Evolutionary conservation across 306 rosid genomes (phyloP).

Genomic region (Cotoneaster glaucophyllus): DNA sequence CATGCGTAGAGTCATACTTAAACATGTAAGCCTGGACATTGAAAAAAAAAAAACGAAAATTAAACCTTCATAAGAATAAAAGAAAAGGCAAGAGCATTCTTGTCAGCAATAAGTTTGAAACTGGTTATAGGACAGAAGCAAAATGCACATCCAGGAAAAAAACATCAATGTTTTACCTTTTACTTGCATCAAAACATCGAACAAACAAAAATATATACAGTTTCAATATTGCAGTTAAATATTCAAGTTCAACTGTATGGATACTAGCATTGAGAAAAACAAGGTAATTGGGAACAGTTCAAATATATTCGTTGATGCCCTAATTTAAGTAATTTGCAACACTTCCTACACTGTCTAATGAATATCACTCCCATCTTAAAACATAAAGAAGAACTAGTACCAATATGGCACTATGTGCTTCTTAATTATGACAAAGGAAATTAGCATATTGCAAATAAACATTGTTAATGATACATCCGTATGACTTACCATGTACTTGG

Average conservation of each 20-base stretch:
- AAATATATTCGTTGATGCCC: not conserved
- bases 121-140: not conserved
- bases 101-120: not conserved
- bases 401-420: not conserved
- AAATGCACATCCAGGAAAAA: not conserved
- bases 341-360: not conserved
- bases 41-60: not conserved
- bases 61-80: not conserved
- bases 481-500: constrained; percentile 81
- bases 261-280: not conserved
- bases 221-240: not conserved
- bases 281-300: not conserved
- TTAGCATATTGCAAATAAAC: not conserved
- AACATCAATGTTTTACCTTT: not conserved
- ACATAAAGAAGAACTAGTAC: not conserved
- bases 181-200: not conserved
- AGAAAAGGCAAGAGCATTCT: not conserved
- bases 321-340: not conserved
- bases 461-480: not conserved
- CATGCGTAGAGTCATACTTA: constrained; percentile 93
- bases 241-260: not conserved
- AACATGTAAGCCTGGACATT: constrained; percentile 84
- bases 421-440: not conserved
- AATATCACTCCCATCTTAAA: not conserved
- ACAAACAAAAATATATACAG: not conserved